phyloP scores from a whole-genome alignment of 192 early-diverging fungal species.

The Entophlyctis luteolus region DNA sequence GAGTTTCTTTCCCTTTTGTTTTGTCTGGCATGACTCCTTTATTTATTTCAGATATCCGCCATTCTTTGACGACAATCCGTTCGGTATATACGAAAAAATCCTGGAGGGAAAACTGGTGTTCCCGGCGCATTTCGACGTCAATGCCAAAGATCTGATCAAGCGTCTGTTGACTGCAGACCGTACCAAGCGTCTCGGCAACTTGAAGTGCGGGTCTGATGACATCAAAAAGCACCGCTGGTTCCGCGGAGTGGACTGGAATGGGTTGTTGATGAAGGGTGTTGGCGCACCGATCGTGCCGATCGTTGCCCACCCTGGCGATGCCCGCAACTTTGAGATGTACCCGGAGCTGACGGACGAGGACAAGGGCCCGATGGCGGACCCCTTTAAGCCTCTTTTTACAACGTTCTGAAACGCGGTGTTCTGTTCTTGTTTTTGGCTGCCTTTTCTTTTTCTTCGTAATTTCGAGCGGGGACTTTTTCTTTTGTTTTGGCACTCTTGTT shows the following conservation, averaged over 20 bases:
- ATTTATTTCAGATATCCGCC: slow-evolving; percentile 82
- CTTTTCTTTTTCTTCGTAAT: too few relatives aligned
- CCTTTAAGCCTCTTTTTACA: slow-evolving; percentile 72
- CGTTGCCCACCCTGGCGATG: slow-evolving; percentile 85
- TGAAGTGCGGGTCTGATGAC: slow-evolving; percentile 86
- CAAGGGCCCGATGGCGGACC: slow-evolving; percentile 60
- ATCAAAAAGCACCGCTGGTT: slow-evolving; percentile 96
- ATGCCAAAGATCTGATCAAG: slow-evolving; percentile 87
- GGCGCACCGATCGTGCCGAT: slow-evolving; percentile 85
- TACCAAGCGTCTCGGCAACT: slow-evolving; percentile 89
- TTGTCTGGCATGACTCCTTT: background rate
- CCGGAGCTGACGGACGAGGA: slow-evolving; percentile 75
- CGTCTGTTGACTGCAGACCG: slow-evolving; percentile 86
- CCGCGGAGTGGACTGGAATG: slow-evolving; percentile 86
- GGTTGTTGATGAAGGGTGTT: slow-evolving; percentile 68
- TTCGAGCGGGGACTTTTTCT: background rate
- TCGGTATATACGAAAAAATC: slow-evolving; percentile 99
- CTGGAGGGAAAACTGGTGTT: slow-evolving; percentile 84
- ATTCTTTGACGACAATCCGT: slow-evolving; percentile 96
- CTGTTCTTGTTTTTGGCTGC: too few relatives aligned
- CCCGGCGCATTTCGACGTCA: slow-evolving; percentile 77
- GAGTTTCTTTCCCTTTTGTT: slow-evolving; percentile 11
- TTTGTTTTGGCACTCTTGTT: too few relatives aligned
- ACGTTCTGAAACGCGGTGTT: too few relatives aligned
- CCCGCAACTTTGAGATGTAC: slow-evolving; percentile 97